Conservation (phyloP, 2,329 filamentous ascomycete genomes). For the Nigrospora osmanthi region DNA sequence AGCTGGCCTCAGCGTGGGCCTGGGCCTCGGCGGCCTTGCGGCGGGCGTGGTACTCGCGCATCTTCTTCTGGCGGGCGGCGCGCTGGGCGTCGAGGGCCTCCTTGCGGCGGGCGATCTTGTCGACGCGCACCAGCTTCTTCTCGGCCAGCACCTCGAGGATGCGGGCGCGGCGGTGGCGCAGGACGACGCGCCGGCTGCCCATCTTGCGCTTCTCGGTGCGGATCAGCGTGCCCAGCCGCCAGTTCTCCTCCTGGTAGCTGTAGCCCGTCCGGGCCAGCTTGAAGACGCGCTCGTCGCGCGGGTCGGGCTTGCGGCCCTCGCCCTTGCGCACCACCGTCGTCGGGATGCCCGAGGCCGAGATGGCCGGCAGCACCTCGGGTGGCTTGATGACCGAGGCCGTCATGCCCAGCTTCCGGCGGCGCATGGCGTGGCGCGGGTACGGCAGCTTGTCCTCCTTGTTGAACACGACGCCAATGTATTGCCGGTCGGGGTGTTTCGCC, state of each 20-base stretch:
- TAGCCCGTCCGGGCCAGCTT: slow-evolving; percentile 41
- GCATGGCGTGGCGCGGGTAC: slow-evolving; percentile 63
- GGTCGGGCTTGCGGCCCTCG: slow-evolving; percentile 17
- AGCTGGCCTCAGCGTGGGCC: not conserved
- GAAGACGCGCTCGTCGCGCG: slow-evolving; percentile 37
- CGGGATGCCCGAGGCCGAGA: slow-evolving; percentile 44
- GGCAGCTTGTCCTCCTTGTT: slow-evolving; percentile 75
- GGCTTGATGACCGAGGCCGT: slow-evolving; percentile 47
- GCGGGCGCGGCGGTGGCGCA: slow-evolving; percentile 39
- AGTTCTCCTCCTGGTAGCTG: slow-evolving; percentile 53
- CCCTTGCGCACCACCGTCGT: slow-evolving; percentile 32
- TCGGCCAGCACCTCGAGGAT: slow-evolving; percentile 17
- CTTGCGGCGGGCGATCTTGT: slow-evolving; percentile 20
- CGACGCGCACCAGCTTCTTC: slow-evolving; percentile 20
- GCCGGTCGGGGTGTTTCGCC: slow-evolving; percentile 69
- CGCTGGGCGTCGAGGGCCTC: slow-evolving; percentile 18
- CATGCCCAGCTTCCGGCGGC: slow-evolving; percentile 71
- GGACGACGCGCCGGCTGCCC: slow-evolving; percentile 36
- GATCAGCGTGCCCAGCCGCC: slow-evolving; percentile 47
- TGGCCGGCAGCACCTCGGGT: slow-evolving; percentile 21
- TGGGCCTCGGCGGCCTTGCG: slow-evolving; percentile 5
- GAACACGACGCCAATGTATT: slow-evolving; percentile 92
- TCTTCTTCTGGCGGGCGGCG: slow-evolving; percentile 10
- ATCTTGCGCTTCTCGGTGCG: slow-evolving; percentile 37
- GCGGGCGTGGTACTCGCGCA: slow-evolving; percentile 14